phyloP scores from a whole-genome alignment of 2,329 filamentous ascomycete species.

The Aspergillus brunneoviolaceus region DNA sequence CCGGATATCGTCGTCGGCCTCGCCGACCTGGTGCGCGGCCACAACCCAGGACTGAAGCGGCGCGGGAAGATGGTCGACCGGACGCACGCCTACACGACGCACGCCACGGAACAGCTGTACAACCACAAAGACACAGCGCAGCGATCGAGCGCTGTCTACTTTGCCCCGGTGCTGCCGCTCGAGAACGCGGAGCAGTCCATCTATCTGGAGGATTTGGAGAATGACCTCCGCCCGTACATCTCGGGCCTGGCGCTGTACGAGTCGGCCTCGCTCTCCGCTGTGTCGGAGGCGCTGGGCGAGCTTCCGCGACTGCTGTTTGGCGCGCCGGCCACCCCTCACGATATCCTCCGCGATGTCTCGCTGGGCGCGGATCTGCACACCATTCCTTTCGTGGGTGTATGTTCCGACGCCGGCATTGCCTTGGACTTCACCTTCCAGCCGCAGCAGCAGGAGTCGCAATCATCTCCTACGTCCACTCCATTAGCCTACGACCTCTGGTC shows the following conservation, averaged over 20 bases:
- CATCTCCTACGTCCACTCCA: constrained; percentile 32
- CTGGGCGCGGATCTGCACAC: constrained; percentile 79
- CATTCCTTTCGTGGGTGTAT: constrained; percentile 69
- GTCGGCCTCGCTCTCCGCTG: constrained; percentile 63
- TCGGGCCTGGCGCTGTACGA: constrained; percentile 78
- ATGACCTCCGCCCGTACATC: constrained; percentile 59
- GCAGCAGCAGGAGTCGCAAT: constrained; percentile 10
- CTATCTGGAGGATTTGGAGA: constrained; percentile 73
- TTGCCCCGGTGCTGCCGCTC: constrained; percentile 70
- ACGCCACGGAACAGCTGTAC: constrained; percentile 57
- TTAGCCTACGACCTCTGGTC: constrained; percentile 81
- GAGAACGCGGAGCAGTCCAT: constrained; percentile 72
- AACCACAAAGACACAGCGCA: constrained; percentile 31
- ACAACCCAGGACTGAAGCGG: constrained; percentile 66
- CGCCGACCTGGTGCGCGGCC: constrained; percentile 68
- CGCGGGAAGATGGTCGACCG: constrained; percentile 80
- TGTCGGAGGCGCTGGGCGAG: constrained; percentile 59
- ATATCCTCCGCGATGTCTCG: constrained; percentile 71
- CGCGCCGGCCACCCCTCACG: constrained; percentile 68
- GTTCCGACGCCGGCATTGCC: constrained; percentile 83
- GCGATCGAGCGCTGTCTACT: constrained; percentile 52
- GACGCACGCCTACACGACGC: constrained; percentile 76
- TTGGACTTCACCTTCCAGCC: constrained; percentile 65
- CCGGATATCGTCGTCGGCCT: constrained; percentile 80
- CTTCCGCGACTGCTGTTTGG: constrained; percentile 76